A percentile compares a stretch with the other conserved stretches of the same genome.
Evolutionary conservation across 2,329 filamentous ascomycete species (phyloP).

Genomic region (Beauveria medogensis): DNA sequence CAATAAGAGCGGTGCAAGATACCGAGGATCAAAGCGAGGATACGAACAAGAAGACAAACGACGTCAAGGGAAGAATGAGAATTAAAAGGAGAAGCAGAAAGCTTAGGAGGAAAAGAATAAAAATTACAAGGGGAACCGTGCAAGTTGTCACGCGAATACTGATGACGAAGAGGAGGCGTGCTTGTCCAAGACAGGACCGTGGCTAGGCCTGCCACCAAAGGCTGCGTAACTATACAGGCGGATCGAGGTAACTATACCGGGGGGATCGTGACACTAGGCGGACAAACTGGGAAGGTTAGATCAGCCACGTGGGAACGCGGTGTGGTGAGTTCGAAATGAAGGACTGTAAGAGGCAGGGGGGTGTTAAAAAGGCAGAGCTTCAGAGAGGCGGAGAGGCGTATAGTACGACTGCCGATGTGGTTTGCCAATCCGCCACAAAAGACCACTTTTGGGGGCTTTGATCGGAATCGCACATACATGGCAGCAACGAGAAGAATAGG

Average conservation of each 20-base stretch:
- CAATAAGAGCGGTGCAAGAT: too few relatives aligned
- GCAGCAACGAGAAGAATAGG: not conserved
- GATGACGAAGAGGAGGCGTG: not conserved
- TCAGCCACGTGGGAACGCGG: slow-evolving; percentile 6
- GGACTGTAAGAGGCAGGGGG: not conserved
- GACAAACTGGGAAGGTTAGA: not conserved
- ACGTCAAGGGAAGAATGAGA: not conserved
- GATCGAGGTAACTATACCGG: not conserved
- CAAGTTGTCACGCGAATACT: not conserved
- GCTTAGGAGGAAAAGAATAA: slow-evolving; percentile 12
- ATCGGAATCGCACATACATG: not conserved
- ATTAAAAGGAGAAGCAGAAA: not conserved
- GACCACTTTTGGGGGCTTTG: not conserved
- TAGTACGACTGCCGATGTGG: not conserved
- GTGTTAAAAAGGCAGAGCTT: not conserved
- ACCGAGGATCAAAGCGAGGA: not conserved
- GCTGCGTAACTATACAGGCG: not conserved
- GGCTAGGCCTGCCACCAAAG: not conserved
- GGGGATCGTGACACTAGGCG: not conserved
- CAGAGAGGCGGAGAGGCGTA: not conserved
- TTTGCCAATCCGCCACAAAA: not conserved
- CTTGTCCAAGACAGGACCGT: not conserved
- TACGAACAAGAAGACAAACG: too few relatives aligned
- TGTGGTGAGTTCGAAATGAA: slow-evolving; percentile 9
- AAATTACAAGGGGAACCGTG: not conserved